Evolutionary conservation across 306 rosid genomes (phyloP).

Genomic region (Cucurbita argyrosperma): DNA sequence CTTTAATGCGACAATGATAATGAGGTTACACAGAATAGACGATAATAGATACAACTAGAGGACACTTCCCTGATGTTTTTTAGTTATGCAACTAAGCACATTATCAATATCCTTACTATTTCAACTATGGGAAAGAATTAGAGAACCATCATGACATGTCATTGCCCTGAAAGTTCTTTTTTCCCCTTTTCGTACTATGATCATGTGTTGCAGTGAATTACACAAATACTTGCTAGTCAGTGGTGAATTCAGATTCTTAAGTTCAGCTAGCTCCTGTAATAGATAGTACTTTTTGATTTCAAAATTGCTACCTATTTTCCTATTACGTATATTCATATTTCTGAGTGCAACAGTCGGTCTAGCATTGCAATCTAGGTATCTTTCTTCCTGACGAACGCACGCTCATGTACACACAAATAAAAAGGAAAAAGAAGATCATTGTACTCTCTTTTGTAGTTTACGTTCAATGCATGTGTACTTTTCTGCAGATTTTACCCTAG

Average conservation of each 20-base stretch:
- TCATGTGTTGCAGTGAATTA: not conserved
- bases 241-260: not conserved
- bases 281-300: not conserved
- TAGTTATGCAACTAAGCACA: not conserved
- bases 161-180: not conserved
- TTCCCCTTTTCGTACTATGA: not conserved
- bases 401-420: not conserved
- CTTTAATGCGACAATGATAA: slow-evolving; percentile 18
- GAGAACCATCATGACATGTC: not conserved
- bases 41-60: not conserved
- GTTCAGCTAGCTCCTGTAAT: not conserved
- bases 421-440: not conserved
- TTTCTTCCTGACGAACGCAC: no score
- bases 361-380: not conserved
- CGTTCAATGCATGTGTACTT: not conserved
- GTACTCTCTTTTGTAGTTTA: not conserved
- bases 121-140: not conserved
- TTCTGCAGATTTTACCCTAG: not conserved
- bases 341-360: not conserved
- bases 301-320: not conserved
- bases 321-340: not conserved
- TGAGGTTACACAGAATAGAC: slow-evolving; percentile 19
- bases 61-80: not conserved
- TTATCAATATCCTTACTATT: not conserved
- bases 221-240: not conserved